These are phyloP conservation scores for Verticillium nonalfalfae DNA, from an alignment of 2,329 filamentous ascomycete species.

Conservation along the genomic window DNA sequence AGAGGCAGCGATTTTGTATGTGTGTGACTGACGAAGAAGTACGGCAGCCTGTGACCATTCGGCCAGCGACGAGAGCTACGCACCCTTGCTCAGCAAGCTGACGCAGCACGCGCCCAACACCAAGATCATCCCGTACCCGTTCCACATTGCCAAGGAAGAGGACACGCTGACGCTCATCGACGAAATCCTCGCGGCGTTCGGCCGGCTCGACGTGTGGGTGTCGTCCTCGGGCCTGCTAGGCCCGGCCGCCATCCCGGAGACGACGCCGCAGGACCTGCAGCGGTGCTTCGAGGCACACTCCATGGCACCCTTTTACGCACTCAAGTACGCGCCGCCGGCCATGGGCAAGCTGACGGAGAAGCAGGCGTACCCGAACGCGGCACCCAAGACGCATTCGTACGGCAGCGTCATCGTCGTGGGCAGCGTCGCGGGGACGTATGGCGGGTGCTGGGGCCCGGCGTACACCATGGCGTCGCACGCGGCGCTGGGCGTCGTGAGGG, in stretches of 20 bases:
- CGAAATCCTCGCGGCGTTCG: constrained; percentile 55
- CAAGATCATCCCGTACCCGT: constrained; percentile 55
- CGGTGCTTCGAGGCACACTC: constrained; percentile 54
- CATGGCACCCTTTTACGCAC: constrained; percentile 57
- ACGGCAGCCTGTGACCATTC: constrained; percentile 39
- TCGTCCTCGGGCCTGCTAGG: constrained; percentile 51
- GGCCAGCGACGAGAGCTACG: constrained; percentile 30
- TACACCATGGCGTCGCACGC: constrained; percentile 57
- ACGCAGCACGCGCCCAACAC: constrained; percentile 43
- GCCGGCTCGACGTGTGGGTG: constrained; percentile 54
- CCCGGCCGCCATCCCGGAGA: constrained; percentile 48
- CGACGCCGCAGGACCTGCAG: constrained; percentile 47
- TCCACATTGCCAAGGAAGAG: constrained; percentile 51
- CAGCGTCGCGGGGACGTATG: constrained; percentile 49
- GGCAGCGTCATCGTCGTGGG: constrained; percentile 57
- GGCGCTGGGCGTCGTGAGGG: constrained; percentile 52
- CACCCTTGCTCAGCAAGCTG: constrained; percentile 31
- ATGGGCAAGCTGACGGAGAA: constrained; percentile 53
- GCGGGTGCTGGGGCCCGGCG: constrained; percentile 53
- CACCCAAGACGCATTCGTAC: constrained; percentile 53
- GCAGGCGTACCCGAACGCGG: constrained; percentile 53
- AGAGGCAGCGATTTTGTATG: too few species aligned
- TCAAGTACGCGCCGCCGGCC: constrained; percentile 58
- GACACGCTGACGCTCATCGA: constrained; percentile 55
- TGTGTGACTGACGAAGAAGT: not conserved